Base-by-base conservation (phyloP, 2,329 filamentous ascomycete species). In the Alternaria novae-zelandiae region DNA sequence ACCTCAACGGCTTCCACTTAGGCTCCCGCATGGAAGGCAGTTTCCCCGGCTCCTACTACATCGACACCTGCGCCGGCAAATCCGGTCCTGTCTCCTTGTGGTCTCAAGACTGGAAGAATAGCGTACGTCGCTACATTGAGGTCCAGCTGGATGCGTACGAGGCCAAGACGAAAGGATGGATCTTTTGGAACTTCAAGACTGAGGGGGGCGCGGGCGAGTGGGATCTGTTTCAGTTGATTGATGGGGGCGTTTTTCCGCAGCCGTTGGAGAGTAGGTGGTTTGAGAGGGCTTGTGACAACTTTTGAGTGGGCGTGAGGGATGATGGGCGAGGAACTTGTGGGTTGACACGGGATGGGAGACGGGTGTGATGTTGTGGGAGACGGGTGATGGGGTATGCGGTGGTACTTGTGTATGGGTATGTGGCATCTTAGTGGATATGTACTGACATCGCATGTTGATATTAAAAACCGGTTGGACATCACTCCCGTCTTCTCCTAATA, bases 141-240 rank as follows among this genome's bases (percentile, higher is more conserved):
- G 84, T 85, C 2, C 86, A 88, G 72, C 73, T 88, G n/a, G 82
- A 85, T 54, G 77, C 82, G 0, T 88, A 84, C 65, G 86, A 88
- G 74, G 69, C 74, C 12, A 79, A 80, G 36, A 82, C 83, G 0
- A 73, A 83, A 5, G 86, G 86, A 5, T 88, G 85, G 85, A 76
- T 87, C 30, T 87, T 86, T 66, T 88, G 86, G 85, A 87, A 86
- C 62, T 87, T 86, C 79, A 88, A 88, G 79, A 86, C 86, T 0
- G 84, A 87, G 68, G 72, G 69, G 0, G 64, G 65, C 0, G 82
- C 83, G 0, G 83, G 84, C 9, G 86, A 87, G 66, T 87, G 86
- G 84, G 85, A 87, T 74, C 75, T 84, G 32, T 84, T 83, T 61
- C 79, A 80, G 47, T 72, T 87, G 30, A 70, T 86, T 8, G 83